These are phyloP conservation scores for Termitomyces sp. DNA, from an alignment of 768 basidiomycete genomes.

Conservation along the genomic window DNA sequence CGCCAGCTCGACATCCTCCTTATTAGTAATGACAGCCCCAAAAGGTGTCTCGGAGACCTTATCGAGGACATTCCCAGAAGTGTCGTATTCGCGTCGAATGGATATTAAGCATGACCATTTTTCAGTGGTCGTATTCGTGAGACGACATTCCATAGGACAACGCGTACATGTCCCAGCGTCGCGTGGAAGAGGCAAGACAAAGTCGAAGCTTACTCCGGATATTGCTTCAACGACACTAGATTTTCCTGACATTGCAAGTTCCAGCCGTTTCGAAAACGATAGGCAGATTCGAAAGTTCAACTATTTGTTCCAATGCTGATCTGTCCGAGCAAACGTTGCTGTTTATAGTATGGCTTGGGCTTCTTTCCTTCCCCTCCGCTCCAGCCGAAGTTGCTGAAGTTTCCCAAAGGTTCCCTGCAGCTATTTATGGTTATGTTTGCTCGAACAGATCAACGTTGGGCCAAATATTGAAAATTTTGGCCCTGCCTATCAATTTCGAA, in stretches of 20 bases:
- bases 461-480: too few relatives aligned
- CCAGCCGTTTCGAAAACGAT: too few relatives aligned
- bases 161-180: slow-evolving; percentile 46
- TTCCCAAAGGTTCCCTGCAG: too few relatives aligned
- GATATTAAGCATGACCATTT: slow-evolving; percentile 36
- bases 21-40: slow-evolving; percentile 27
- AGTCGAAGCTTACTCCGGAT: slow-evolving; percentile 30
- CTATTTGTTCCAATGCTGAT: too few relatives aligned
- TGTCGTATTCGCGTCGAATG: slow-evolving; percentile 38
- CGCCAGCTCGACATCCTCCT: slow-evolving; percentile 34
- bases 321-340: too few relatives aligned
- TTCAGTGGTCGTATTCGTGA: slow-evolving; percentile 17
- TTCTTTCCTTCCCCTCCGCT: too few relatives aligned
- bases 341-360: too few relatives aligned
- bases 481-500: too few relatives aligned
- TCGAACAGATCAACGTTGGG: too few relatives aligned
- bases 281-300: too few relatives aligned
- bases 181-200: slow-evolving; percentile 35
- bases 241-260: slow-evolving; percentile 24
- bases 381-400: too few relatives aligned
- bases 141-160: slow-evolving; percentile 35
- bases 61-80: slow-evolving; percentile 21
- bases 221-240: slow-evolving; percentile 49
- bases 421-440: too few relatives aligned
- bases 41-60: slow-evolving; percentile 18